Evolutionary conservation across 345 rosid species (phyloP), one percentile per base, ranked within the genome.

Genomic region (Rhizophora apiculata): DNA sequence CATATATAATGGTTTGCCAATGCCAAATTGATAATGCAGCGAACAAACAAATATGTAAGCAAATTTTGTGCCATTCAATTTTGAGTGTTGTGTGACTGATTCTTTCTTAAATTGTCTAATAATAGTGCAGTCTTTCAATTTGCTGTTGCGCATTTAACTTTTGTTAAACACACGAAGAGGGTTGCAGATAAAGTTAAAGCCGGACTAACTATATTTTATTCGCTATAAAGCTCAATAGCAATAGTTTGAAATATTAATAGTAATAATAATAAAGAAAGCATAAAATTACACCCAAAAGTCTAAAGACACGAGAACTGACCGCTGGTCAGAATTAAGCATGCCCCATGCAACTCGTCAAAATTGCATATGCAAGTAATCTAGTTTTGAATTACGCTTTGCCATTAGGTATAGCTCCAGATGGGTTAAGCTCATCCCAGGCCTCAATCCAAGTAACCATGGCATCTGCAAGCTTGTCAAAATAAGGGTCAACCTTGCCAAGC

Each of bases 391-490:
- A 67, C 11, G 92, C 85, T 63, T 81, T 82, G 80, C 83, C 88
- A 20, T 73, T 87, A 22, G 83, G 6, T 20, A 16, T 63, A 20
- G 67, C 72, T 56, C 69, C 84, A 13, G 75, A 29, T 56, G 91
- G 84, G 91, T 92, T 92, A 57, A 92, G 93, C 82, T 92, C 96
- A 37, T 92, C 98, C 98, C 98, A 92, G 73, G 96, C 96, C 30
- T 90, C 95, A 64, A 92, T 90, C 98, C 98, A 92, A 31, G 93
- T 87, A 43, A 90, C 87, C 98, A 92, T 92, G 74, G 96, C 98
- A 49, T 90, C 95, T 1, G 93, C 85, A 27, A 92, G 89, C 80
- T 87, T 92, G 67, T 88, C 93, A 31, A 92, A 92, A 84, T 90
- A 92, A 0, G 98, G 95, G 68, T 92, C 96, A 2, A 92, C 76